A percentile compares a stretch with the other conserved stretches of the same genome.
Conservation (phyloP, 2,329 filamentous ascomycete genomes). For the Hortaea werneckii region DNA sequence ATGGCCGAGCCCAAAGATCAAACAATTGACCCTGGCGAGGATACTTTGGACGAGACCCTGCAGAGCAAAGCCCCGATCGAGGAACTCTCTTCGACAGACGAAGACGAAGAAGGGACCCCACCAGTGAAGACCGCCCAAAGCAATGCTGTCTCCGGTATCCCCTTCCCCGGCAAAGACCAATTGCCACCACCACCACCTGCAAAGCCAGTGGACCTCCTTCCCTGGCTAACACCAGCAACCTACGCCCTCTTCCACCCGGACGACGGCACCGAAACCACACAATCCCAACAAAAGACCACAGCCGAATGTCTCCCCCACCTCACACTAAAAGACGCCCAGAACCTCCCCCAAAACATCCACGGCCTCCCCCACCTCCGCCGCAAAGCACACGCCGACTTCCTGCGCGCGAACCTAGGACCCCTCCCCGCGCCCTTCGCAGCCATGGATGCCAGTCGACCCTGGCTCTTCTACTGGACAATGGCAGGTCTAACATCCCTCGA, state of each 20-base stretch:
- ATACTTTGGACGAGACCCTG: slow-evolving; percentile 21
- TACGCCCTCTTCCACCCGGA: slow-evolving; percentile 18
- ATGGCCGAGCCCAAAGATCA: slow-evolving; percentile 2
- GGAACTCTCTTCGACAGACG: slow-evolving; percentile 22
- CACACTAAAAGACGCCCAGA: slow-evolving; percentile 27
- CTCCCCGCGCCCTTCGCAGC: slow-evolving; percentile 62
- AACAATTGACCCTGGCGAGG: slow-evolving; percentile 8
- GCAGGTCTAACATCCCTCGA: slow-evolving; percentile 66
- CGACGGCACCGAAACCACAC: slow-evolving; percentile 14
- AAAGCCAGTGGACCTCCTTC: slow-evolving; percentile 56
- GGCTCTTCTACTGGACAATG: slow-evolving; percentile 90
- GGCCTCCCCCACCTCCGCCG: slow-evolving; percentile 69
- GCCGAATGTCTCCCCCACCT: slow-evolving; percentile 20
- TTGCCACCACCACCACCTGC: slow-evolving; percentile 2
- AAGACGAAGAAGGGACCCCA: slow-evolving; percentile 8
- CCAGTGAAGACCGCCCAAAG: slow-evolving; percentile 5
- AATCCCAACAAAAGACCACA: slow-evolving; percentile 12
- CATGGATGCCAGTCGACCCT: slow-evolving; percentile 80
- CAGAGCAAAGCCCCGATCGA: slow-evolving; percentile 19
- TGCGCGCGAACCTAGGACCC: slow-evolving; percentile 44
- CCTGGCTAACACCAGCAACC: slow-evolving; percentile 16
- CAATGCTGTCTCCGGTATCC: slow-evolving; percentile 10
- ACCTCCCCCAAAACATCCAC: slow-evolving; percentile 48
- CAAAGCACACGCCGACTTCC: slow-evolving; percentile 49
- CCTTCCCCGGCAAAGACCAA: slow-evolving; percentile 18